Evolutionary conservation across 2,329 filamentous ascomycete species (phyloP).

Genomic region (Simplicillium sp.): DNA sequence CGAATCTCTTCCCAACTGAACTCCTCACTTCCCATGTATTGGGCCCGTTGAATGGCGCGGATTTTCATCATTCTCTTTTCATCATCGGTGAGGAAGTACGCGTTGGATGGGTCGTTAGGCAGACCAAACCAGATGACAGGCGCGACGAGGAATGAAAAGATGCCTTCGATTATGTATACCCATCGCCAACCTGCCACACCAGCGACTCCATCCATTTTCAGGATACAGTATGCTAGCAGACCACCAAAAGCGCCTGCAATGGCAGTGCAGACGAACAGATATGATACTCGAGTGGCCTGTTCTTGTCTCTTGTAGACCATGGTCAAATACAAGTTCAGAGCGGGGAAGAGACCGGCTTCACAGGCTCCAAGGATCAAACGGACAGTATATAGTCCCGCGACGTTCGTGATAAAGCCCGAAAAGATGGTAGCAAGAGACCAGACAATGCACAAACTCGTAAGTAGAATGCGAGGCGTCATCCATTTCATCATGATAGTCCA

Average conservation of each 20-base stretch:
- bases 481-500: slow-evolving; percentile 21
- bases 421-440: slow-evolving; percentile 18
- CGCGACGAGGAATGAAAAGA: slow-evolving; percentile 30
- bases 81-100: slow-evolving; percentile 37
- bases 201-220: slow-evolving; percentile 34
- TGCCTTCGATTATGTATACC: slow-evolving; percentile 41
- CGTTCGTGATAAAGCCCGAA: slow-evolving; percentile 19
- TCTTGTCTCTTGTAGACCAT: slow-evolving; percentile 35
- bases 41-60: slow-evolving; percentile 30
- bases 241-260: slow-evolving; percentile 30
- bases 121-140: slow-evolving; percentile 34
- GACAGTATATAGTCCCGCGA: slow-evolving; percentile 14
- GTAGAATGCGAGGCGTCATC: slow-evolving; percentile 20
- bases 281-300: slow-evolving; percentile 41
- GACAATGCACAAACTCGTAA: slow-evolving; percentile 15
- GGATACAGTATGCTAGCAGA: slow-evolving; percentile 35
- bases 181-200: slow-evolving; percentile 37
- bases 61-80: slow-evolving; percentile 40
- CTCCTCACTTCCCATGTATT: slow-evolving; percentile 37
- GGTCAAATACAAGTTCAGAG: slow-evolving; percentile 15
- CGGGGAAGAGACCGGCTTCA: slow-evolving; percentile 17
- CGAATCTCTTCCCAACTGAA: slow-evolving; percentile 41
- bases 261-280: slow-evolving; percentile 38
- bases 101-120: slow-evolving; percentile 33
- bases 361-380: slow-evolving; percentile 15